Percentiles rank a stretch among this genome's conserved stretches.
Conservation (phyloP, 2,329 filamentous ascomycete species). For the Aureobasidium sp. region DNA sequence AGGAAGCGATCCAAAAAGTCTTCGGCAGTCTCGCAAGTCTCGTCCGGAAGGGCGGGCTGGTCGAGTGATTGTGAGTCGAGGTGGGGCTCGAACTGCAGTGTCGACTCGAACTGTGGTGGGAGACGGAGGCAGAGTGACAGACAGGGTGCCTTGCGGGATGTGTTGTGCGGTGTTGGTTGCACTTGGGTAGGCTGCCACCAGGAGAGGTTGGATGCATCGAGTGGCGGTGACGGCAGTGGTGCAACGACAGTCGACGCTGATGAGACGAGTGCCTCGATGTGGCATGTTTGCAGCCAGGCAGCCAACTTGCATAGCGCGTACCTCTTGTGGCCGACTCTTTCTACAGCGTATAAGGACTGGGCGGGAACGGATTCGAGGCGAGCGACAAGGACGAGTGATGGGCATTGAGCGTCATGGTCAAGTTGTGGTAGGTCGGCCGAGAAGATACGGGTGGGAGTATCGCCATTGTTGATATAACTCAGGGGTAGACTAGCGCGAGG, state of each 20-base stretch:
- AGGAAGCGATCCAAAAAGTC: conserved; percentile 58
- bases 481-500: conserved; percentile 67
- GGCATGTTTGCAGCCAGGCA: conserved; percentile 68
- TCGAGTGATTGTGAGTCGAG: neutral
- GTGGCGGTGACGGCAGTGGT: neutral
- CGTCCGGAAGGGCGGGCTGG: neutral
- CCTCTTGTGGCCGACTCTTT: conserved; percentile 66
- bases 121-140: conserved; percentile 18
- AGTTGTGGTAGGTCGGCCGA: conserved; percentile 69
- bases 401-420: conserved; percentile 61
- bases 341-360: conserved; percentile 66
- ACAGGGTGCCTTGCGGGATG: conserved; percentile 22
- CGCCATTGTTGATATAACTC: conserved; percentile 66
- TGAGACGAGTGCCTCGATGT: conserved; percentile 54
- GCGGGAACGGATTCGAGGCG: conserved; percentile 61
- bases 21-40: conserved; percentile 29
- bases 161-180: neutral
- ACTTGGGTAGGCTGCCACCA: conserved; percentile 17
- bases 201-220: neutral
- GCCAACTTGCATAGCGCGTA: conserved; percentile 77
- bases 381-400: conserved; percentile 66
- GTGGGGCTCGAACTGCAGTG: neutral
- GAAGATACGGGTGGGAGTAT: conserved; percentile 61
- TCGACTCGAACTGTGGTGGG: neutral
- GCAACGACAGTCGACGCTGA: too few species aligned